These are phyloP conservation scores for Pythium sukuiense DNA, from an alignment of 352 stramenopile species.

Conservation along the genomic window DNA sequence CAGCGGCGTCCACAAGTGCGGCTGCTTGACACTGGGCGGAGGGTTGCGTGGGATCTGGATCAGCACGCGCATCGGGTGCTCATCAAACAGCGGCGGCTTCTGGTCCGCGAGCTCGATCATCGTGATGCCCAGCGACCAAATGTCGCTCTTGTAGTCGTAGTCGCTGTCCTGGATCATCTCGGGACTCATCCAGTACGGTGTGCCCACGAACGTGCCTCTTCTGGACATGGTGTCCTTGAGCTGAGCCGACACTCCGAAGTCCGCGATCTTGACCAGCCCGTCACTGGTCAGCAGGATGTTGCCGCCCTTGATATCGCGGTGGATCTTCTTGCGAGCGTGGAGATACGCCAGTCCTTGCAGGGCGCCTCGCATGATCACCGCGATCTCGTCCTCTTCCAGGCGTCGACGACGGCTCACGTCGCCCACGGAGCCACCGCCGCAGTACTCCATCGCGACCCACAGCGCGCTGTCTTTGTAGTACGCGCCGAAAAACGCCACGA, in stretches of 20 bases:
- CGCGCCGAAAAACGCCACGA: conserved; percentile 72
- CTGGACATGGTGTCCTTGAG: conserved; percentile 55
- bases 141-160: conserved; percentile 92
- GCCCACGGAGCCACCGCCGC: conserved; percentile 76
- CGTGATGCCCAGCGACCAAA: conserved; percentile 91
- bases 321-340: conserved; percentile 84
- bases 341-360: conserved; percentile 83
- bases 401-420: conserved; percentile 55
- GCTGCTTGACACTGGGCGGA: conserved; percentile 73
- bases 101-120: conserved; percentile 91
- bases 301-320: conserved; percentile 93
- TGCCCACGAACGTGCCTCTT: conserved; percentile 86
- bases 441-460: conserved; percentile 91
- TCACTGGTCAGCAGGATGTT: conserved; percentile 95
- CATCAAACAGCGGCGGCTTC: conserved; percentile 88
- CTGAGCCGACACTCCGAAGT: conserved; percentile 89
- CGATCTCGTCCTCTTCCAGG: conserved; percentile 71
- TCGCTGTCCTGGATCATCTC: conserved; percentile 92
- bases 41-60: conserved; percentile 82
- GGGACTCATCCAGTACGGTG: conserved; percentile 94
- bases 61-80: conserved; percentile 86
- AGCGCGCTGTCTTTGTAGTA: conserved; percentile 85
- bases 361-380: conserved; percentile 74
- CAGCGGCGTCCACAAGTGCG: conserved; percentile 63
- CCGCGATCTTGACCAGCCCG: conserved; percentile 94